These are phyloP conservation scores for Hebeloma cylindrosporum DNA, from an alignment of 768 basidiomycete species.

Conservation along the genomic window DNA sequence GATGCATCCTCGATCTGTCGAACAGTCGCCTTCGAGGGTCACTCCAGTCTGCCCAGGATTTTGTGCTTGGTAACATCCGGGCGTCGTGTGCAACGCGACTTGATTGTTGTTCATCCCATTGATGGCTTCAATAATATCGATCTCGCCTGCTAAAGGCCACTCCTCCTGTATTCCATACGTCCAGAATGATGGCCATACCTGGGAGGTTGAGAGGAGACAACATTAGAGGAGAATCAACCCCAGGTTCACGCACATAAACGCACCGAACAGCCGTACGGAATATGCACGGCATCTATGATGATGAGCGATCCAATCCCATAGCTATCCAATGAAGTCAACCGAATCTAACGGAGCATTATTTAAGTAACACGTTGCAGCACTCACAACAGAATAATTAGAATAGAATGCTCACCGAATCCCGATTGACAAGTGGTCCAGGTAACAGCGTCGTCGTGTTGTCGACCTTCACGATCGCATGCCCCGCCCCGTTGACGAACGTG, in stretches of 20 bases:
- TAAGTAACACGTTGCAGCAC: neutral
- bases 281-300: slow-evolving; percentile 45
- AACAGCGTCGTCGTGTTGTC: slow-evolving; percentile 63
- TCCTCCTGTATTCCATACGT: slow-evolving; percentile 38
- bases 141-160: slow-evolving; percentile 51
- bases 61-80: slow-evolving; percentile 39
- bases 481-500: slow-evolving; percentile 57
- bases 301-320: slow-evolving; percentile 45
- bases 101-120: slow-evolving; percentile 72
- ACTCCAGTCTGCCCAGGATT: slow-evolving; percentile 45
- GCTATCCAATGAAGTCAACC: slow-evolving; percentile 42
- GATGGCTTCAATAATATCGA: slow-evolving; percentile 79
- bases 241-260: slow-evolving; percentile 16
- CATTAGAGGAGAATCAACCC: neutral
- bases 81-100: slow-evolving; percentile 73
- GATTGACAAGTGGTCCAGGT: slow-evolving; percentile 24
- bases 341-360: too few relatives aligned
- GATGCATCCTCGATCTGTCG: slow-evolving; percentile 62
- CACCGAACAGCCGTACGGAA: slow-evolving; percentile 55
- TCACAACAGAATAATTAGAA: neutral
- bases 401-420: slow-evolving; percentile 50
- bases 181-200: slow-evolving; percentile 55
- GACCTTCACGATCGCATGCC: slow-evolving; percentile 71
- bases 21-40: slow-evolving; percentile 56
- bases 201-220: neutral